Evolutionary conservation across 129 eudicot genomes (phyloP), one percentile per base, ranked within the genome.

Genomic region (Flaveria trinervia): DNA sequence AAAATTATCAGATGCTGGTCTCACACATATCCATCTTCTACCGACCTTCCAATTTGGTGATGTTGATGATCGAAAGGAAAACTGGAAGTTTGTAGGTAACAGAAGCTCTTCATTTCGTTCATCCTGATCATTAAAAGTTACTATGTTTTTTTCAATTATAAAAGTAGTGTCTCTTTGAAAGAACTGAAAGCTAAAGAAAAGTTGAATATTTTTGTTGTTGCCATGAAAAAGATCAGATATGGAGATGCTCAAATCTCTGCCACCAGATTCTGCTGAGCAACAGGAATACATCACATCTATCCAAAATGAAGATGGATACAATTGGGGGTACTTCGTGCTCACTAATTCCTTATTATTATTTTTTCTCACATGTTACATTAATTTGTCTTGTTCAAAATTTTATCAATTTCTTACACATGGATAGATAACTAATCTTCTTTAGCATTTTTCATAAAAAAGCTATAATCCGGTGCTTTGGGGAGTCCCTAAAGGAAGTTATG

Each of bases 401-500:
- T n/a, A 18, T 11, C 17, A 15, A 56, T 22, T 59, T 36, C 46
- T 20, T 48, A 25, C 51, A 26, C 48, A 7, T 48, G 45, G 22
- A 55, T 54, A 26, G 55, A 57, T 65, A 57, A 57, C 54, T 74
- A 45, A 55, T 45, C 15, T 9, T 26, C 15, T 68, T 61, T 66
- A 7, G 50, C 3, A 39, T 16, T 26, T 60, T 65, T 17, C 22
- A 13, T 65, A 15, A 16, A 51, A 72, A 79, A 94, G 99, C 13
- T 94, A 91, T 84, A 87, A 94, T 69, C 99, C 94, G 60, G 94
- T 94, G 71, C 85, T 91, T 9, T 94, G 94, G 97, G 99, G 99
- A 77, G 97, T 92, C 44, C 99, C 99, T 36, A 91, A 94, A 79
- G 99, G 99, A 91, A 91, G 99, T 80, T 94, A 91, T 86, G 97